Conservation (phyloP, 345 rosid species). For the Aegle marmelos region DNA sequence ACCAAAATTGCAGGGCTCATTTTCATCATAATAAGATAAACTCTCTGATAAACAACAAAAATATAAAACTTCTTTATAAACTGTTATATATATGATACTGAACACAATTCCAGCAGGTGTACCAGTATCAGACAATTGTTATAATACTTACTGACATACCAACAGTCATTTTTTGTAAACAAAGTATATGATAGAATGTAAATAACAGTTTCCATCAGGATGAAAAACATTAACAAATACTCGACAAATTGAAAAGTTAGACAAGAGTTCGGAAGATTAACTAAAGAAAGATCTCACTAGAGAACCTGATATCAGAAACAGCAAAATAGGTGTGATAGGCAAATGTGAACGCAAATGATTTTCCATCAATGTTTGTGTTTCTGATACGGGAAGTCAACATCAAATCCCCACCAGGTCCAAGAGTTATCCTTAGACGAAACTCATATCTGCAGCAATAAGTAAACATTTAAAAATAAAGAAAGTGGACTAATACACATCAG, state of each 20-base stretch:
- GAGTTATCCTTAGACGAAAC: slow-evolving; percentile 51
- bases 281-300: background rate
- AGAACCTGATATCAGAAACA: slow-evolving; percentile 57
- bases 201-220: background rate
- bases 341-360: slow-evolving; percentile 57
- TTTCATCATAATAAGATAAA: background rate
- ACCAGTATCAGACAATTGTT: background rate
- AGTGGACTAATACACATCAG: background rate
- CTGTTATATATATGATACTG: background rate
- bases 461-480: too few relatives aligned
- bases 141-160: background rate
- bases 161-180: background rate
- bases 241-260: background rate
- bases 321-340: slow-evolving; percentile 59
- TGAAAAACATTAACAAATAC: background rate
- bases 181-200: background rate
- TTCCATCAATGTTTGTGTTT: slow-evolving; percentile 55
- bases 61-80: background rate
- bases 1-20: background rate
- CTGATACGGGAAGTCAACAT: slow-evolving; percentile 60
- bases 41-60: background rate
- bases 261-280: background rate
- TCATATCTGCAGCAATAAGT: slow-evolving; percentile 56
- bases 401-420: slow-evolving; percentile 59
- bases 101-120: background rate